A percentile compares a stretch with the other conserved stretches of the same genome.
Evolutionary conservation across 2,329 filamentous ascomycete species (phyloP).

Genomic region (Cryphonectria parasitica): DNA sequence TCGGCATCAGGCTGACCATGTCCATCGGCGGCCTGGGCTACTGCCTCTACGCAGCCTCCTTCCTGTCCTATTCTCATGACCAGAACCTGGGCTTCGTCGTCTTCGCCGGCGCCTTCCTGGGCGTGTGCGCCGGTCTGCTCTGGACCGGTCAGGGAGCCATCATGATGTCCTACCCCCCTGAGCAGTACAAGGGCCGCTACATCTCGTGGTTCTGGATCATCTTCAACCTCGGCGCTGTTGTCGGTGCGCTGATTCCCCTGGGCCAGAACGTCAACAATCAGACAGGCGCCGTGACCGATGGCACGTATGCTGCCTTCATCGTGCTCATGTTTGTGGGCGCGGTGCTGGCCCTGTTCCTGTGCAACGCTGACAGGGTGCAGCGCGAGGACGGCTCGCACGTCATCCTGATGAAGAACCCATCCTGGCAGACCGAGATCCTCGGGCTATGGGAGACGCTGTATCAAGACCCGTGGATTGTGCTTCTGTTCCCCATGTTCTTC

Average conservation of each 20-base stretch:
- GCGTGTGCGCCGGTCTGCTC: slow-evolving; percentile 77
- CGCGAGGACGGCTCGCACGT: slow-evolving; percentile 79
- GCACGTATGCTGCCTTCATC: slow-evolving; percentile 88
- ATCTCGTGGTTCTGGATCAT: slow-evolving; percentile 95
- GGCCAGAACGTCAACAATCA: slow-evolving; percentile 70
- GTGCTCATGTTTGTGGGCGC: slow-evolving; percentile 79
- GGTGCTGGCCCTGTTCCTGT: slow-evolving; percentile 68
- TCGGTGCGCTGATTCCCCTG: slow-evolving; percentile 78
- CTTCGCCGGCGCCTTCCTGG: slow-evolving; percentile 76
- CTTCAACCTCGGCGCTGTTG: slow-evolving; percentile 89
- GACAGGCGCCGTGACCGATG: slow-evolving; percentile 63
- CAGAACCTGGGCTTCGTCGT: slow-evolving; percentile 71
- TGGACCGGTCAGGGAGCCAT: slow-evolving; percentile 85
- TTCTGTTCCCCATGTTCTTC: slow-evolving; percentile 82
- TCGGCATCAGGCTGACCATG: slow-evolving; percentile 71
- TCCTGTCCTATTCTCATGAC: slow-evolving; percentile 72
- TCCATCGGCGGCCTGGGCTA: slow-evolving; percentile 77
- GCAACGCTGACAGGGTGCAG: slow-evolving; percentile 72
- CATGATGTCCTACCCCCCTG: slow-evolving; percentile 87
- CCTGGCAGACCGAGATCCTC: slow-evolving; percentile 77
- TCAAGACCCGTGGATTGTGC: slow-evolving; percentile 72
- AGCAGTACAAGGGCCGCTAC: slow-evolving; percentile 82
- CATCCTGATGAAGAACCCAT: slow-evolving; percentile 89
- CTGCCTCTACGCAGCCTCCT: slow-evolving; percentile 72
- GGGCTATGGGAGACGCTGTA: slow-evolving; percentile 76